Evolutionary conservation across 768 basidiomycete species (phyloP).

Genomic region (Agaricus blazei): DNA sequence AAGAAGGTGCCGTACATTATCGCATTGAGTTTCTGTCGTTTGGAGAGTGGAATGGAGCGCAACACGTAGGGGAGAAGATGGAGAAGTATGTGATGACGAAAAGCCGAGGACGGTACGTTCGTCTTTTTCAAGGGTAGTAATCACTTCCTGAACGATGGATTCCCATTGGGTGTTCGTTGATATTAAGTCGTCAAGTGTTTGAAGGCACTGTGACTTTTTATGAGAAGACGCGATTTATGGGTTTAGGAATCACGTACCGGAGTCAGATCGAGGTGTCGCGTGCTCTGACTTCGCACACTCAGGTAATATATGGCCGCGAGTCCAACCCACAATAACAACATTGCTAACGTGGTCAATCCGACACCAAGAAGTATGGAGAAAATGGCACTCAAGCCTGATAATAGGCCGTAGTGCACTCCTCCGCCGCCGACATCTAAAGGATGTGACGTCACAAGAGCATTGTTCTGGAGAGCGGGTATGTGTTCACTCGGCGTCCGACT

Average conservation of each 20-base stretch:
- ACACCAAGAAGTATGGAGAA: conserved; percentile 35
- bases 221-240: not conserved
- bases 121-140: conserved; percentile 61
- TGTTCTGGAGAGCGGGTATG: conserved; percentile 16
- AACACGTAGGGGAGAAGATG: conserved; percentile 57
- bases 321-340: conserved; percentile 25
- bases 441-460: conserved; percentile 17
- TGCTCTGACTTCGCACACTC: conserved; percentile 23
- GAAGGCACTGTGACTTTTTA: conserved; percentile 48
- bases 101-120: conserved; percentile 40
- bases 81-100: conserved; percentile 36
- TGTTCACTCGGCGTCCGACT: conserved; percentile 39
- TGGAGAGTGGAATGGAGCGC: conserved; percentile 70
- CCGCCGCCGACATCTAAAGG: conserved; percentile 12
- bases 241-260: conserved; percentile 34
- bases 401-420: conserved; percentile 35
- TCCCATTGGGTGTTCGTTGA: conserved; percentile 70
- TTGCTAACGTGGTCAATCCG: conserved; percentile 36
- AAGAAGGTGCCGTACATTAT: conserved; percentile 75
- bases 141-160: conserved; percentile 63
- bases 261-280: conserved; percentile 42
- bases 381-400: conserved; percentile 33
- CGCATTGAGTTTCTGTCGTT: conserved; percentile 75
- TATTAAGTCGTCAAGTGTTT: conserved; percentile 63
- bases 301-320: conserved; percentile 2